These are phyloP conservation scores for Verticillium nonalfalfae DNA, from an alignment of 2,329 filamentous ascomycete genomes.

Conservation along the genomic window DNA sequence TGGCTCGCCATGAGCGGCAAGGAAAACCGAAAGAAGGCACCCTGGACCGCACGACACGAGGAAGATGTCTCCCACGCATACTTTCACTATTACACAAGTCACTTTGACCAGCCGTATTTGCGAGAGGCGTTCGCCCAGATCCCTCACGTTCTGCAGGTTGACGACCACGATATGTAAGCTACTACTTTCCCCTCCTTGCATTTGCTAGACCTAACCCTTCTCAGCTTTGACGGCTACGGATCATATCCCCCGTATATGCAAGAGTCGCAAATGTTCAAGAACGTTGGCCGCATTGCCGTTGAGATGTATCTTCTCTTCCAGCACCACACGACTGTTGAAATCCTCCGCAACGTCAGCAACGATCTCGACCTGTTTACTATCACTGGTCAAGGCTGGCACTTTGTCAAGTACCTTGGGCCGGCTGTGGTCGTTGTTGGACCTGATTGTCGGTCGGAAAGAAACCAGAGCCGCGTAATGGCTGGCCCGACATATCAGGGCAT, in stretches of 20 bases:
- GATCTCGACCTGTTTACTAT: conserved; percentile 94
- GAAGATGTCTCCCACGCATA: conserved; percentile 95
- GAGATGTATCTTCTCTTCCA: conserved; percentile 99
- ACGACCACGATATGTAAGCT: conserved; percentile 96
- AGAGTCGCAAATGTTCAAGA: conserved; percentile 94
- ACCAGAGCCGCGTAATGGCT: conserved; percentile 85
- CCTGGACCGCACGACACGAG: conserved; percentile 91
- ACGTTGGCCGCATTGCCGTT: conserved; percentile 89
- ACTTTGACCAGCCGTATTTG: conserved; percentile 94
- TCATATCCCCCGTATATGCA: conserved; percentile 99
- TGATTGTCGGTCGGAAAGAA: conserved; percentile 88
- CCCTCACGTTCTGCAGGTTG: conserved; percentile 84
- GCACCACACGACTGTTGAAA: conserved; percentile 92
- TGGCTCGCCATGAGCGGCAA: conserved; percentile 93
- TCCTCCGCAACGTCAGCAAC: conserved; percentile 80
- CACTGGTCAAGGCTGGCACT: conserved; percentile 97
- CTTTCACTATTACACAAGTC: conserved; percentile 98
- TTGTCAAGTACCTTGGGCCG: conserved; percentile 92
- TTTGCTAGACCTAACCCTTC: neutral
- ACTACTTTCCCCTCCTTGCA: neutral
- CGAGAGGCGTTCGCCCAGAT: conserved; percentile 97
- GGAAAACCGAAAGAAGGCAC: conserved; percentile 81
- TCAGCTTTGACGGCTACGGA: conserved; percentile 90
- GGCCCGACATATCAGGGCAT: conserved; percentile 96
- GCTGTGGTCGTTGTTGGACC: conserved; percentile 84